These are phyloP conservation scores for Nitzschia sp. DNA, from an alignment of 108 stramenopile species.

Conservation along the genomic window DNA sequence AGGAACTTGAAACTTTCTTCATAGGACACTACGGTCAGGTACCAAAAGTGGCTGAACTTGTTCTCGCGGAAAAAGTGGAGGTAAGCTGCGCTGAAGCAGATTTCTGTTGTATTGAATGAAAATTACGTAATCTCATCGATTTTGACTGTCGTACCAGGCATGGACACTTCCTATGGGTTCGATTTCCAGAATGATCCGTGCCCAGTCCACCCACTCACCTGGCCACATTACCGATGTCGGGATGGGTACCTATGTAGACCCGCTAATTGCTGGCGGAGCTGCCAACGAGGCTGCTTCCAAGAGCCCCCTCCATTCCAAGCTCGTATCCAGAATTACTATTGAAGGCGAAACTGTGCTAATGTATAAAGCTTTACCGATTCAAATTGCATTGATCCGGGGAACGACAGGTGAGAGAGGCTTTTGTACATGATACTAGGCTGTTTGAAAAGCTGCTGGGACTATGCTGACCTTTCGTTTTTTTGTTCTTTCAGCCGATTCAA, in stretches of 20 bases:
- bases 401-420: constrained; percentile 40
- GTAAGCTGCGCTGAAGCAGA: constrained; percentile 3
- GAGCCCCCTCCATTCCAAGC: constrained; percentile 49
- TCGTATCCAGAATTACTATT: constrained; percentile 53
- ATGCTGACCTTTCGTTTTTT: too few species aligned
- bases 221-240: constrained; percentile 84
- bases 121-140: too few species aligned
- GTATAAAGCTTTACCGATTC: constrained; percentile 81
- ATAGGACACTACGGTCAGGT: constrained; percentile 69
- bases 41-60: constrained; percentile 64
- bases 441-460: too few species aligned
- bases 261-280: constrained; percentile 60
- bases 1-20: not conserved
- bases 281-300: constrained; percentile 53
- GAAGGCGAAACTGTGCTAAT: constrained; percentile 46
- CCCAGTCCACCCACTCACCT: constrained; percentile 74
- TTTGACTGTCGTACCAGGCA: too few species aligned
- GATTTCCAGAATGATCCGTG: constrained; percentile 80
- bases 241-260: constrained; percentile 80
- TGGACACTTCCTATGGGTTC: constrained; percentile 81
- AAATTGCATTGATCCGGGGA: constrained; percentile 80
- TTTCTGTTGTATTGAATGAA: too few species aligned
- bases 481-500: constrained; percentile 69
- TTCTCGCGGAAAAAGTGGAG: constrained; percentile 62
- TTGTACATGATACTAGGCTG: too few species aligned